Evolutionary conservation across 129 eudicot species (phyloP).

Genomic region (Saposhnikovia divaricata): DNA sequence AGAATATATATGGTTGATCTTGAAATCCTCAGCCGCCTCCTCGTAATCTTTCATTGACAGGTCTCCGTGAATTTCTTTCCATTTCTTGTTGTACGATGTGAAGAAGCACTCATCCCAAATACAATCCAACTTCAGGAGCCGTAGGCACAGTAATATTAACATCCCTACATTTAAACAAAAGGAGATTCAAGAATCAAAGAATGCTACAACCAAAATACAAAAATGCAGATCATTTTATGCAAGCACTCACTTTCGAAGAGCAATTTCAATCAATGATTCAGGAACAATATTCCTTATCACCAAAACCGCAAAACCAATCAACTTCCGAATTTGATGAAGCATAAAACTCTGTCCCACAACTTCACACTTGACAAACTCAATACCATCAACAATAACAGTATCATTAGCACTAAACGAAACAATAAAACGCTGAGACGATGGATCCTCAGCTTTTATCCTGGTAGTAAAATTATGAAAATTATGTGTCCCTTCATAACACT

Average conservation of each 20-base stretch:
- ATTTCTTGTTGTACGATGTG: constrained; percentile 71
- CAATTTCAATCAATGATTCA: constrained; percentile 60
- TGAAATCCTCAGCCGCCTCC: constrained; percentile 75
- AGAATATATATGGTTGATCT: constrained; percentile 65
- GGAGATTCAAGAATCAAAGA: not conserved
- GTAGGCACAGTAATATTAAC: constrained; percentile 67
- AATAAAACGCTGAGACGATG: constrained; percentile 64
- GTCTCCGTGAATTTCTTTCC: constrained; percentile 69
- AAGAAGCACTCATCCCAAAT: constrained; percentile 88
- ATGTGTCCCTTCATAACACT: constrained; percentile 76
- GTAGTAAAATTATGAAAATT: constrained; percentile 37
- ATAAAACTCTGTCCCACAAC: constrained; percentile 94
- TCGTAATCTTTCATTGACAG: constrained; percentile 76
- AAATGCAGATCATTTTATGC: not conserved
- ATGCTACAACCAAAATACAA: not conserved
- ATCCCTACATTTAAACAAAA: constrained; percentile 38
- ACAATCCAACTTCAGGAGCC: constrained; percentile 94
- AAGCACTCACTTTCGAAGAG: constrained; percentile 54
- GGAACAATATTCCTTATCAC: constrained; percentile 74
- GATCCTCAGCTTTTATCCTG: constrained; percentile 75
- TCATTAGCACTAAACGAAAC: constrained; percentile 59
- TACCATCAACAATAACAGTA: constrained; percentile 53
- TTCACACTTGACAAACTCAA: constrained; percentile 87
- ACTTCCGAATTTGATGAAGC: constrained; percentile 92
- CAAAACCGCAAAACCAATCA: constrained; percentile 91